Base-by-base conservation (phyloP, 192 early-diverging fungal genomes). In the Mortierella alpina region DNA sequence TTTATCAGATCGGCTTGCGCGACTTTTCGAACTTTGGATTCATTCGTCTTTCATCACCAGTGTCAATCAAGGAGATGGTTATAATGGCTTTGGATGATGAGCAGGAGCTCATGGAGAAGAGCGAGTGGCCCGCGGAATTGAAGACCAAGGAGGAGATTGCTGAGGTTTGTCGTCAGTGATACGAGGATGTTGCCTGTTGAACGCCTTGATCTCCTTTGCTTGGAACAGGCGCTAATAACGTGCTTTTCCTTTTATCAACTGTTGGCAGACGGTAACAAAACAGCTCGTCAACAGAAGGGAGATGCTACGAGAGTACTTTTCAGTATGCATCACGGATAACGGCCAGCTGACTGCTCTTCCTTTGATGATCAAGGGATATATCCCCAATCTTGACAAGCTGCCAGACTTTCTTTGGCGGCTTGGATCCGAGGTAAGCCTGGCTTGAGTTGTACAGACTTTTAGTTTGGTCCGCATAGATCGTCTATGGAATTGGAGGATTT, bases 231-330 rank as follows among this genome's bases (percentile, higher is more conserved):
- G 22, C 49, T 41, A 12, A 64, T 61, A 7, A 47, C 8, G 41
- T 31, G 13, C 2, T n/a, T 12, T 18, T 45, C 15, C 0, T 23
- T 45, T 63, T 52, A 42, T 66, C 42, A 50, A 31, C 14, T 69
- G 7, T 7, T 56, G n/a, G 42, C 68, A 89, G 86, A 78, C 83
- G n/a, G 88, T 91, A 7, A 63, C 68, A 14, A 70, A 86, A 1
- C 51, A 81, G 5, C 56, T 96, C 15, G 69, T 92, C 6, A 68
- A 82, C 6, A 67, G 86, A 49, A 80, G 87, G 5, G 91, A 93
- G 40, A 96, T 99, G 96, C 86, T 99, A 7, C 84, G 86, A 14
- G 96, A 98, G 66, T 98, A 98, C 76, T 99, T 96, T 78, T 90
- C 91, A 10, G 85, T 99, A 7, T 86, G 62, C 13, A 75, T 99